Evolutionary conservation across 495 filamentous ascomycete species (phyloP), one percentile per base, ranked within the genome.

Genomic region (Astrothelium macrocarpum): DNA sequence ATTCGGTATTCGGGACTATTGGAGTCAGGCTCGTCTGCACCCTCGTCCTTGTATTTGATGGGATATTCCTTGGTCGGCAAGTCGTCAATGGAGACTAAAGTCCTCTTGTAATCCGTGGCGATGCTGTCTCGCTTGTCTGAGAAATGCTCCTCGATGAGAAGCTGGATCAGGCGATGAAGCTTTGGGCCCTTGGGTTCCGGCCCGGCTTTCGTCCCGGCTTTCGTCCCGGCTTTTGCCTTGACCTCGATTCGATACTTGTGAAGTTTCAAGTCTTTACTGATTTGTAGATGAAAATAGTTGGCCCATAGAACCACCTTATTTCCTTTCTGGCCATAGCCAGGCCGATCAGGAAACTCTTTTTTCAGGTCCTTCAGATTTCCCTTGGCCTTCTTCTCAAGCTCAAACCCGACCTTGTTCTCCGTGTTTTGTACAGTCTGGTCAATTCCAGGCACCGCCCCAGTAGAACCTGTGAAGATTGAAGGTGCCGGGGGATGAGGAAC

Each of bases 261-360:
- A 20, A 72, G 61, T 62, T 46, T n/a, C 23, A 62, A 26, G 23
- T 63, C 16, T 46, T 26, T 10, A 31, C 39, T 11, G 49, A 72
- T 65, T 1, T 42, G 12, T 20, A 82, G 26, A 2, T 70, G 45
- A 62, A 82, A 77, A 65, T 79, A 81, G 61, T 83, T 81, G 1
- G 80, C 72, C 18, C 79, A 72, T 0, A 82, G 68, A 1, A 72
- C 61, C 25, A 78, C 72, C 1, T 42, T 0, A 16, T 32, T 53
- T 16, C 81, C 81, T 26, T 64, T n/a, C 1, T 68, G 77, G 4
- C 78, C 81, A 68, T 78, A 83, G 1, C 71, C 75, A 11, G 76
- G 78, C 2, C 79, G 76, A 0, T 66, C 67, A 20, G 76, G 76
- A 23, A 77, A 63, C 29, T 32, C 58, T 53, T 12, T n/a, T 39